Evolutionary conservation across 805 yeast species (phyloP).

Genomic region (Teunomyces barrocoloradensis): DNA sequence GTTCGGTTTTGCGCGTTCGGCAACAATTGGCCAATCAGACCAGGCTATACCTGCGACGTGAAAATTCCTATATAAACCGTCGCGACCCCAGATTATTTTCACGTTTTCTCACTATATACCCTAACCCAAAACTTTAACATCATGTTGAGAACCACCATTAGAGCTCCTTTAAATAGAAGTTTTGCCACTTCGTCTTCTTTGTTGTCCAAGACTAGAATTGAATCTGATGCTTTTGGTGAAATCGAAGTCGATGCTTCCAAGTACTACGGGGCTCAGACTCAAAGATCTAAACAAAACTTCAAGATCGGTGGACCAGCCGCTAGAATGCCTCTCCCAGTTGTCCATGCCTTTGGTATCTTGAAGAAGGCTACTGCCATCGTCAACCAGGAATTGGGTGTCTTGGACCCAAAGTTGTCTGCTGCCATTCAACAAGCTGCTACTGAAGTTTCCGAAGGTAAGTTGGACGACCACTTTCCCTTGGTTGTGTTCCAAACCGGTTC

Average conservation of each 20-base stretch:
- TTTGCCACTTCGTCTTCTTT: conserved; percentile 25
- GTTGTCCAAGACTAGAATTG: conserved; percentile 53
- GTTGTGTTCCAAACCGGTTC: conserved; percentile 99
- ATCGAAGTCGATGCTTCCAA: conserved; percentile 82
- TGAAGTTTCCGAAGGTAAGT: conserved; percentile 90
- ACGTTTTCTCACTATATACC: background rate
- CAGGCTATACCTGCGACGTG: background rate
- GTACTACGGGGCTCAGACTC: conserved; percentile 99
- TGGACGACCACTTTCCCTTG: conserved; percentile 92
- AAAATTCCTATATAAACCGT: conserved; percentile 2
- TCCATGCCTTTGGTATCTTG: conserved; percentile 88
- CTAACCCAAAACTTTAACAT: background rate
- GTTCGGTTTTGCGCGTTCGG: conserved; percentile 1
- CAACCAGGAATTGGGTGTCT: conserved; percentile 71
- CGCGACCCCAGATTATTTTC: conserved; percentile 4
- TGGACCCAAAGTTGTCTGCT: conserved; percentile 77
- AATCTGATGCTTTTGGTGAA: conserved; percentile 96
- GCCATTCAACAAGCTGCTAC: conserved; percentile 94
- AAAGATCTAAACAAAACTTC: conserved; percentile 89
- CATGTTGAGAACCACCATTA: conserved; percentile 29
- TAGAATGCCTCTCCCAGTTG: conserved; percentile 85
- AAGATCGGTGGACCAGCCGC: conserved; percentile 93
- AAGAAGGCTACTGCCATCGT: conserved; percentile 95
- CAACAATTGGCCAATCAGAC: background rate
- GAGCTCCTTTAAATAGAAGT: conserved; percentile 19